A percentile compares a stretch with the other conserved stretches of the same genome.
phyloP scores from a whole-genome alignment of 2,329 filamentous ascomycete genomes.

The Periconia digitata region DNA sequence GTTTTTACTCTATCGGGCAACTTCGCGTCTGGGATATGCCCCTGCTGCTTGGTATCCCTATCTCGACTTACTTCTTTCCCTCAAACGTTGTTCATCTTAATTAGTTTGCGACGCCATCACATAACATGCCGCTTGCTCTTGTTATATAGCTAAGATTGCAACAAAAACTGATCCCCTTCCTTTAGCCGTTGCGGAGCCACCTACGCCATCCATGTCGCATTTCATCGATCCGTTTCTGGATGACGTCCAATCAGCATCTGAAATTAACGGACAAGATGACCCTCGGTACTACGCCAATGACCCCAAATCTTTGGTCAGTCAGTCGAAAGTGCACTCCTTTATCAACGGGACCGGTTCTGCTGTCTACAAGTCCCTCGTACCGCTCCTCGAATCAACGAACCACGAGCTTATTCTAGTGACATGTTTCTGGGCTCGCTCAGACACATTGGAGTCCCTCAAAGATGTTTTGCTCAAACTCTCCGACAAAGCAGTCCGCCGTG shows the following conservation, averaged over 20 bases:
- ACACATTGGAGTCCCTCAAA: slow-evolving; percentile 60
- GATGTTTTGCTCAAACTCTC: slow-evolving; percentile 64
- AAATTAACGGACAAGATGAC: slow-evolving; percentile 28
- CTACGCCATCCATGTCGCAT: not conserved
- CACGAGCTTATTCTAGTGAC: slow-evolving; percentile 74
- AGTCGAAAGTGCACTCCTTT: slow-evolving; percentile 39
- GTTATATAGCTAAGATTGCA: not conserved
- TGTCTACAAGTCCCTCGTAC: slow-evolving; percentile 54
- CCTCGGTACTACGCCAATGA: slow-evolving; percentile 45
- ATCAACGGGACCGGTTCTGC: slow-evolving; percentile 49
- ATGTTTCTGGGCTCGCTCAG: slow-evolving; percentile 77
- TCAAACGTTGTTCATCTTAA: not conserved
- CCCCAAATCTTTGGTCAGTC: slow-evolving; percentile 37
- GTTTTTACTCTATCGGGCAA: too few species aligned
- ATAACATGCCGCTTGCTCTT: not conserved
- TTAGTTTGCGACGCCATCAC: not conserved
- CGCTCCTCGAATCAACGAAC: slow-evolving; percentile 62
- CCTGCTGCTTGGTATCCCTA: too few species aligned
- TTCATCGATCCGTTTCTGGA: slow-evolving; percentile 28
- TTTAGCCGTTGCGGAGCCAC: slow-evolving; percentile 6
- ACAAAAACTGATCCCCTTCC: not conserved
- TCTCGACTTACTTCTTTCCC: not conserved
- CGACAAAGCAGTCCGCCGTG: slow-evolving; percentile 38
- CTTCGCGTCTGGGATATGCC: too few species aligned
- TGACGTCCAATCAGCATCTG: slow-evolving; percentile 24